Conservation (phyloP, 495 filamentous ascomycete genomes). For the Hypomontagnella submonticulosa region DNA sequence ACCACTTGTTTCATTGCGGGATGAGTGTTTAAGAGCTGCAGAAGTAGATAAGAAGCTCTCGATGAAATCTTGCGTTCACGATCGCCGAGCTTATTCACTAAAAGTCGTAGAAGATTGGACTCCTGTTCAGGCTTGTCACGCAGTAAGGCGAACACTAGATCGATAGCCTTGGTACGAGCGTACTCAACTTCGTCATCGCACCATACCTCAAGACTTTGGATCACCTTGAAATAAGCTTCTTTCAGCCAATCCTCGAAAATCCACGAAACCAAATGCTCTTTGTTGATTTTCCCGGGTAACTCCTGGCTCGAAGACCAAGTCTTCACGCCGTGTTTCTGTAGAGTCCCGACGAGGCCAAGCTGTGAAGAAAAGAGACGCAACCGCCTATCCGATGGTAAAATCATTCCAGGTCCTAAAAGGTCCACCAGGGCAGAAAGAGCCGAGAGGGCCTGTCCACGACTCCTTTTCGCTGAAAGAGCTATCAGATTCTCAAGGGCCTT, state of each 20-base stretch:
- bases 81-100: slow-evolving; percentile 97
- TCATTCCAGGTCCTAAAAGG: slow-evolving; percentile 85
- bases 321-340: slow-evolving; percentile 64
- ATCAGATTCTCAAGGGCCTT: slow-evolving; percentile 88
- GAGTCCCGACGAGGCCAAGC: slow-evolving; percentile 73
- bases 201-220: slow-evolving; percentile 90
- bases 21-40: slow-evolving; percentile 89
- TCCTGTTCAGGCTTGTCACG: slow-evolving; percentile 98
- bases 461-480: slow-evolving; percentile 83
- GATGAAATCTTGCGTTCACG: slow-evolving; percentile 94
- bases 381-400: slow-evolving; percentile 84
- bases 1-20: slow-evolving; percentile 93
- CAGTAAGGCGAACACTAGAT: slow-evolving; percentile 87
- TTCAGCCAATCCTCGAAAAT: slow-evolving; percentile 96
- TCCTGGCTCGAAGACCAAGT: slow-evolving; percentile 73
- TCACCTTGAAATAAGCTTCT: slow-evolving; percentile 86
- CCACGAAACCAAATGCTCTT: slow-evolving; percentile 85
- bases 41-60: slow-evolving; percentile 85
- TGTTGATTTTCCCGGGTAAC: slow-evolving; percentile 75
- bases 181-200: slow-evolving; percentile 94
- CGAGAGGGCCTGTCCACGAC: slow-evolving; percentile 91
- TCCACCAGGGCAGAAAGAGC: slow-evolving; percentile 93
- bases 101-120: slow-evolving; percentile 86
- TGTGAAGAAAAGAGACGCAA: slow-evolving; percentile 83
- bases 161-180: slow-evolving; percentile 83